Percentiles rank a stretch among this genome's conserved stretches.
Evolutionary conservation across 164 flowering plant species (phyloP).

Genomic region (Chimonanthus praecox): DNA sequence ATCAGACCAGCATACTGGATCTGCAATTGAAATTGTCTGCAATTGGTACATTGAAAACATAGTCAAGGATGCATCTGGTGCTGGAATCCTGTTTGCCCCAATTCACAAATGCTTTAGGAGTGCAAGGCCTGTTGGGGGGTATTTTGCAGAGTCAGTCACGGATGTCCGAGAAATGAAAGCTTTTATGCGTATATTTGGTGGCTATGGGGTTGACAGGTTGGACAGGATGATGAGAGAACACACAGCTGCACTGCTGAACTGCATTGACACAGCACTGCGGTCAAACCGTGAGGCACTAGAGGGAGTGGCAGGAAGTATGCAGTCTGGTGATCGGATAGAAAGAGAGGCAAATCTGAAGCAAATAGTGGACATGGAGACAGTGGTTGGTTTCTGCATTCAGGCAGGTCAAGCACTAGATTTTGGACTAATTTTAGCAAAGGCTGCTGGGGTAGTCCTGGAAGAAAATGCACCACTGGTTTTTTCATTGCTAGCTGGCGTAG

Average conservation of each 20-base stretch:
- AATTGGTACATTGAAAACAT: slow-evolving; percentile 96
- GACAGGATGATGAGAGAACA: slow-evolving; percentile 90
- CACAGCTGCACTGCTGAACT: slow-evolving; percentile 84
- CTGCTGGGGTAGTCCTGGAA: slow-evolving; percentile 76
- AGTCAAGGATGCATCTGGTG: slow-evolving; percentile 82
- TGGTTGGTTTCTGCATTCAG: slow-evolving; percentile 86
- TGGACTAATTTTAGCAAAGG: slow-evolving; percentile 71
- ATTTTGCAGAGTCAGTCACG: slow-evolving; percentile 89
- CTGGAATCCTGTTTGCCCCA: slow-evolving; percentile 84
- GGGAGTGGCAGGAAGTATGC: slow-evolving; percentile 70
- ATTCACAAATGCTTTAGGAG: slow-evolving; percentile 78
- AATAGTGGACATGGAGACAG: slow-evolving; percentile 82
- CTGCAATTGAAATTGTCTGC: slow-evolving; percentile 79
- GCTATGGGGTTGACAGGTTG: slow-evolving; percentile 89
- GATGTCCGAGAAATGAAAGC: slow-evolving; percentile 79
- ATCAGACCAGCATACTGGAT: slow-evolving; percentile 65
- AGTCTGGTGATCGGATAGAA: slow-evolving; percentile 70
- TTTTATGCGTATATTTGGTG: slow-evolving; percentile 86
- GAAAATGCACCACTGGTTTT: slow-evolving; percentile 79
- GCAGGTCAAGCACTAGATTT: slow-evolving; percentile 92
- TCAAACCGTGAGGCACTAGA: slow-evolving; percentile 88
- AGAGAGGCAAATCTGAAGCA: slow-evolving; percentile 70
- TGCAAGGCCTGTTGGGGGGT: slow-evolving; percentile 91
- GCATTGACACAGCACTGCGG: slow-evolving; percentile 81
- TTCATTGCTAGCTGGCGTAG: slow-evolving; percentile 64